Conservation (phyloP, 306 rosid species). For the Ochetophila trinervis region DNA sequence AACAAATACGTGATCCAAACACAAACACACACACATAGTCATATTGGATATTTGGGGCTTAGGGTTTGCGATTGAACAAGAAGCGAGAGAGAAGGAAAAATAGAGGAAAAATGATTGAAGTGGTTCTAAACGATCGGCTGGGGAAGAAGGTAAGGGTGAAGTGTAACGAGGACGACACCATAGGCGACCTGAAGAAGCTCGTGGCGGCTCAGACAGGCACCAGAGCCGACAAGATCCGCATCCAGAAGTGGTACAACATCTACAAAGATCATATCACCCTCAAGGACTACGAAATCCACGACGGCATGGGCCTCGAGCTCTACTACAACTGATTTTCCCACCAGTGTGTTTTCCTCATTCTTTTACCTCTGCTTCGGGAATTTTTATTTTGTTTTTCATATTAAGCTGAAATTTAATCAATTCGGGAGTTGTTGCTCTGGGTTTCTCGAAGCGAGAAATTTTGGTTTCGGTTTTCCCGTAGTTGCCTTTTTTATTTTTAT, state of each 20-base stretch:
- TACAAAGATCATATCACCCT: slow-evolving; percentile 88
- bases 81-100: not conserved
- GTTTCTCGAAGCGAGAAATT: too few species aligned
- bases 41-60: not conserved
- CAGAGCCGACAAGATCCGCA: slow-evolving; percentile 63
- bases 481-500: too few species aligned
- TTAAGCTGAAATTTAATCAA: not conserved
- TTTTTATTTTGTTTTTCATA: not conserved
- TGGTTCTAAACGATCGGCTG: slow-evolving; percentile 74
- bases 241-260: slow-evolving; percentile 73
- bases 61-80: not conserved
- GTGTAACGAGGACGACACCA: slow-evolving; percentile 88
- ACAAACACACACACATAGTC: not conserved
- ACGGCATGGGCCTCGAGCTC: slow-evolving; percentile 95
- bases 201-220: slow-evolving; percentile 94
- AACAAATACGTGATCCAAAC: too few species aligned
- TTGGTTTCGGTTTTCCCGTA: too few species aligned
- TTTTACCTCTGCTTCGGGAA: not conserved
- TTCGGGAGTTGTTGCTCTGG: too few species aligned
- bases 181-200: slow-evolving; percentile 84
- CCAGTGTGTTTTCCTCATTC: not conserved
- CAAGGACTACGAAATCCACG: slow-evolving; percentile 76
- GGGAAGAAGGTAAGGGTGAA: slow-evolving; percentile 90
- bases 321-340: slow-evolving; percentile 54
- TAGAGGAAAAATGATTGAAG: slow-evolving; percentile 71